These are phyloP conservation scores for Suhomyces sp. DNA, from an alignment of 805 yeast genomes.

Conservation along the genomic window DNA sequence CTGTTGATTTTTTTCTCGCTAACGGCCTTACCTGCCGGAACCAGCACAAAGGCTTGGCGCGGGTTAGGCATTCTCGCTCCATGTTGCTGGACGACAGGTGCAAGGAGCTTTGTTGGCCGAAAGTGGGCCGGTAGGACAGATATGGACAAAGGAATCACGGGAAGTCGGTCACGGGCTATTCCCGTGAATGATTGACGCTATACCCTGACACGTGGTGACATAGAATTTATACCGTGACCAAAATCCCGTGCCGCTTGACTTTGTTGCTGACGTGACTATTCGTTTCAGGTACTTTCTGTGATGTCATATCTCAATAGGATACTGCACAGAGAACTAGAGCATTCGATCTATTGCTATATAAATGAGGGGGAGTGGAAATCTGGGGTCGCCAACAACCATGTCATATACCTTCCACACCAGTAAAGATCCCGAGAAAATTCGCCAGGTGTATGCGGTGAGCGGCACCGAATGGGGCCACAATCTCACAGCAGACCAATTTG, in stretches of 20 bases:
- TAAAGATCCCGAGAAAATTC: slow-evolving; percentile 21
- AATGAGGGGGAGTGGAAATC: not conserved
- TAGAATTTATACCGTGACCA: no score
- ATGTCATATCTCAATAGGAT: no score
- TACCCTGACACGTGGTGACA: no score
- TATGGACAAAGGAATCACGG: no score
- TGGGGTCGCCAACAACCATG: slow-evolving; percentile 3
- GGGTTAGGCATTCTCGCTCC: not conserved
- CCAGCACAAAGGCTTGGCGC: not conserved
- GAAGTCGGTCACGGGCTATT: no score
- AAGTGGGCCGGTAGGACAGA: no score
- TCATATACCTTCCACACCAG: slow-evolving; percentile 16
- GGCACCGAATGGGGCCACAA: slow-evolving; percentile 26
- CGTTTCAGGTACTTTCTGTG: no score
- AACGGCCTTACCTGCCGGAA: not conserved
- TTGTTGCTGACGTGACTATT: no score
- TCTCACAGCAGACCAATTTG: slow-evolving; percentile 22
- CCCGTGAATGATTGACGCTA: no score
- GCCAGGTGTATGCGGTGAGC: slow-evolving; percentile 18
- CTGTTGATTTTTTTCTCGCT: not conserved
- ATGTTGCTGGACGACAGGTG: not conserved
- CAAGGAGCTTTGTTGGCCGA: not conserved
- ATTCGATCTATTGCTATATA: not conserved
- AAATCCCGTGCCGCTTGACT: no score
- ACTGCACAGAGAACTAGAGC: no score